These are phyloP conservation scores for Arthrinium phaeospermum DNA, from an alignment of 2,329 filamentous ascomycete genomes.

Conservation along the genomic window DNA sequence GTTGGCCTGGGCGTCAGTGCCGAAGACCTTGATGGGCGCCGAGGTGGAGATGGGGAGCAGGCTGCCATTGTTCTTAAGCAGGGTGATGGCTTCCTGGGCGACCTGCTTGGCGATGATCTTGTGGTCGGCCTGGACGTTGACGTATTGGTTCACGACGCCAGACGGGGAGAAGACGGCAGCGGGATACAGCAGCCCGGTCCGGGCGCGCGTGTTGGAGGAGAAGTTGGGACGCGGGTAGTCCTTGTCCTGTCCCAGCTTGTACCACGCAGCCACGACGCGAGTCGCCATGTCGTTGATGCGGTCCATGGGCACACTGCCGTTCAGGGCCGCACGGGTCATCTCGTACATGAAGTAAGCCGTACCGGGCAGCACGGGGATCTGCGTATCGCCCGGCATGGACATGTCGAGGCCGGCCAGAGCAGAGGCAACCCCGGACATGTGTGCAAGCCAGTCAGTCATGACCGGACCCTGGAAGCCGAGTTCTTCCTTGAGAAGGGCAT, in stretches of 20 bases:
- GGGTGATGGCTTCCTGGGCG: slow-evolving; percentile 58
- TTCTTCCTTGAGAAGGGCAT: slow-evolving; percentile 75
- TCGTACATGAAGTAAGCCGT: slow-evolving; percentile 61
- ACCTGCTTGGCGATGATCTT: slow-evolving; percentile 50
- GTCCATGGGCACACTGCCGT: slow-evolving; percentile 61
- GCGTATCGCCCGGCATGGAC: slow-evolving; percentile 64
- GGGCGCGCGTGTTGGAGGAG: slow-evolving; percentile 61
- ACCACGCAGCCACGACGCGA: slow-evolving; percentile 64
- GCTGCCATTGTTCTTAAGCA: slow-evolving; percentile 62
- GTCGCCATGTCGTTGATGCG: slow-evolving; percentile 63
- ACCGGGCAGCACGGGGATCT: slow-evolving; percentile 50
- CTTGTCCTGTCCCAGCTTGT: slow-evolving; percentile 62
- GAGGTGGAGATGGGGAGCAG: slow-evolving; percentile 27
- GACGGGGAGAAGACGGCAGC: slow-evolving; percentile 62
- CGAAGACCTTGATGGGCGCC: slow-evolving; percentile 53
- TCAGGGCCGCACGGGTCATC: slow-evolving; percentile 59
- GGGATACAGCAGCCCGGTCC: slow-evolving; percentile 61
- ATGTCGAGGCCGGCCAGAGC: slow-evolving; percentile 76
- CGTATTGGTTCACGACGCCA: slow-evolving; percentile 72
- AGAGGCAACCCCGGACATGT: slow-evolving; percentile 74
- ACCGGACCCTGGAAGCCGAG: slow-evolving; percentile 75
- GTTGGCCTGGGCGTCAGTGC: slow-evolving; percentile 57
- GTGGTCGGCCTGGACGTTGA: slow-evolving; percentile 64
- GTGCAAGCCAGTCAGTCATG: slow-evolving; percentile 77
- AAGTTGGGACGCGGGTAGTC: slow-evolving; percentile 53